Base-by-base conservation (phyloP, 1,284 basidiomycete species). In the Papiliotrema laurentii region DNA sequence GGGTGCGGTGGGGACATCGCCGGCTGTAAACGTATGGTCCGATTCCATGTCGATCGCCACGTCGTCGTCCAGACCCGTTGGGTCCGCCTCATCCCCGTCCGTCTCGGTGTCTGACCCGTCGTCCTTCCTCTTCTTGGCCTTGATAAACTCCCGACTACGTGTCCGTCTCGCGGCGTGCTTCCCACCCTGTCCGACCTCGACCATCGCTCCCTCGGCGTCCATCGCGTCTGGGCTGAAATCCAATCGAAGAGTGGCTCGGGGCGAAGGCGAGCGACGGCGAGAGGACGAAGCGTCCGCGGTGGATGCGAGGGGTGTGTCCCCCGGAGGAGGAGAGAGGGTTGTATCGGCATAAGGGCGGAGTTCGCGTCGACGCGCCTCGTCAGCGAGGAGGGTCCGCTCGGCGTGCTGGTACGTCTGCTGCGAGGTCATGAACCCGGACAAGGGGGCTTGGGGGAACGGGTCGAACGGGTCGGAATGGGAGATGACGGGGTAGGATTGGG, bases 401-500 rank as follows among this genome's bases (percentile, higher is more conserved):
- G 67, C 59, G 30, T 64, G 52, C 6, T 50, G 40, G 14, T 51
- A 39, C 18, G 54, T 55, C 36, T 66, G 53, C n/a, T 49, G 44
- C 6, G 47, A 50, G 43, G 59, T 63, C 24, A 50, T 46, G 47
- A 66, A 71, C 16, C 51, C 54, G n/a, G 37, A 10, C 4, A 36
- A 14, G 25, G 50, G 40, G 26, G 45, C 39, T 5, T 44, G 45
- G n/a, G 44, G 34, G 18, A 22, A 33, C 16, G 34, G 24, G 38
- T 40, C 38, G 36, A 46, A 46, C 6, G 56, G 30, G 47, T 51
- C 33, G 6, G 40, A 37, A 14, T 54, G 46, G 30, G 45, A 33
- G 39, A 56, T 30, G 22, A 53, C 50, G 26, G 68, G 68, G 34
- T 61, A 54, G 0, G 65, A 65, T 43, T 66, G 61, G 21, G 64